Evolutionary conservation across 1,139 yeast genomes (phyloP).

Genomic region (Suhomyces kunorum): DNA sequence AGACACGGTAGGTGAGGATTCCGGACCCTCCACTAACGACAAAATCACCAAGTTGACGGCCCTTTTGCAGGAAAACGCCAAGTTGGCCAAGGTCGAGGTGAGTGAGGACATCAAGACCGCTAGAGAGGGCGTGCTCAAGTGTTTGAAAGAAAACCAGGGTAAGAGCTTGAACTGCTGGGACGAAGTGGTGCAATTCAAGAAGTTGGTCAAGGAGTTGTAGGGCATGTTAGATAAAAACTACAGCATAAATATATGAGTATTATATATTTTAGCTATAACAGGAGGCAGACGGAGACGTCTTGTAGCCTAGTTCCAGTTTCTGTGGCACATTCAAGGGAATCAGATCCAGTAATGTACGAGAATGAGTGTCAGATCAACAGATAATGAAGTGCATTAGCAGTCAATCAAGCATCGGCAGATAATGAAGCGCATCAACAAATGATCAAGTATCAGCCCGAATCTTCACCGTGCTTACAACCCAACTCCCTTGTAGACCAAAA

Average conservation of each 20-base stretch:
- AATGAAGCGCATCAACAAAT: too few relatives aligned
- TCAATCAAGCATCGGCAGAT: too few relatives aligned
- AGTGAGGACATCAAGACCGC: constrained; percentile 39
- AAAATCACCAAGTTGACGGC: constrained; percentile 46
- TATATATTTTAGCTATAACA: too few relatives aligned
- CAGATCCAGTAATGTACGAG: too few relatives aligned
- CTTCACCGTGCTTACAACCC: constrained; percentile 52
- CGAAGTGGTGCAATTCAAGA: constrained; percentile 73
- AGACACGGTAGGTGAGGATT: constrained; percentile 22
- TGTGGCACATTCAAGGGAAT: too few relatives aligned
- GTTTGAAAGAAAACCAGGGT: constrained; percentile 69
- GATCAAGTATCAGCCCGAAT: too few relatives aligned
- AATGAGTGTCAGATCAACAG: too few relatives aligned
- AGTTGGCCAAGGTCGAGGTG: constrained; percentile 42
- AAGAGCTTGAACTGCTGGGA: constrained; percentile 87
- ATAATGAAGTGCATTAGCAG: too few relatives aligned
- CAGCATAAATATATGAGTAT: constrained; percentile 1
- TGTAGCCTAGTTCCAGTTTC: too few relatives aligned
- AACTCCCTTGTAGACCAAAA: constrained; percentile 78
- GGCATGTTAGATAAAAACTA: not conserved
- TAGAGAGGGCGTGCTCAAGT: constrained; percentile 59
- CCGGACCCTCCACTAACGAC: constrained; percentile 39
- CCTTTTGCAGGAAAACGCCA: constrained; percentile 50
- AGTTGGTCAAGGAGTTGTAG: constrained; percentile 42
- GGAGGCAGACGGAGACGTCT: too few relatives aligned